A percentile compares a stretch with the other conserved stretches of the same genome.
Conservation (phyloP, 352 stramenopile genomes). For the Globisporangium uncinulatum region DNA sequence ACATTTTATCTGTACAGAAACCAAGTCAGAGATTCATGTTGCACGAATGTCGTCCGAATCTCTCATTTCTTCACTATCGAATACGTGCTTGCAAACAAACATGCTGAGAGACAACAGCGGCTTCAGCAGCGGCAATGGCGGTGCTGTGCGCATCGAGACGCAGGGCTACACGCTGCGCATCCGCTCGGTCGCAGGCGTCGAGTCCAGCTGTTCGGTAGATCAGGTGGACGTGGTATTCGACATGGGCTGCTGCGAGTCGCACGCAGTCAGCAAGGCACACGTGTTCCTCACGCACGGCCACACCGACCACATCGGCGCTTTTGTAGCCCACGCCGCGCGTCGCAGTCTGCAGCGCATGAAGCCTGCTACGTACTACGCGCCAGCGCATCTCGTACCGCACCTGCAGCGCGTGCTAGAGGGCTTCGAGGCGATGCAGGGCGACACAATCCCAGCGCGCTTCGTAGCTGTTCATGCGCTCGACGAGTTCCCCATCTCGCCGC, state of each 20-base stretch:
- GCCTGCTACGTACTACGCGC: conserved; percentile 68
- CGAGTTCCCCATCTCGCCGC: conserved; percentile 49
- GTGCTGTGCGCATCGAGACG: conserved; percentile 21
- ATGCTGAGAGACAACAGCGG: neutral
- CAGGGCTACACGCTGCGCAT: conserved; percentile 51
- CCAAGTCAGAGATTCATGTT: neutral
- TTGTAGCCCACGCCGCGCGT: conserved; percentile 57
- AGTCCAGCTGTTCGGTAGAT: conserved; percentile 78
- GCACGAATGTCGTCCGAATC: neutral
- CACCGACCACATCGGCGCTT: conserved; percentile 69
- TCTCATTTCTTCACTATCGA: neutral
- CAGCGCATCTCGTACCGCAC: conserved; percentile 38
- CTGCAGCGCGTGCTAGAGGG: conserved; percentile 49
- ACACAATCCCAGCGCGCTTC: conserved; percentile 46
- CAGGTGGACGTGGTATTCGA: conserved; percentile 72
- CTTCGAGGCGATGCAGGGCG: conserved; percentile 53
- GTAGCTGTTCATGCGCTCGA: conserved; percentile 42
- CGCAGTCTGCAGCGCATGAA: conserved; percentile 42
- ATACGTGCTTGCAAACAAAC: neutral
- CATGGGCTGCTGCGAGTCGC: conserved; percentile 47
- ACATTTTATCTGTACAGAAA: no score
- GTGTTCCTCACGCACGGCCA: conserved; percentile 88
- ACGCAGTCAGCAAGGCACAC: conserved; percentile 50
- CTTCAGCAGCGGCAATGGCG: neutral
- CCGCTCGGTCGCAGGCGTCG: conserved; percentile 59